phyloP scores from a whole-genome alignment of 2,329 filamentous ascomycete species.

The Rutstroemia sydowiana region DNA sequence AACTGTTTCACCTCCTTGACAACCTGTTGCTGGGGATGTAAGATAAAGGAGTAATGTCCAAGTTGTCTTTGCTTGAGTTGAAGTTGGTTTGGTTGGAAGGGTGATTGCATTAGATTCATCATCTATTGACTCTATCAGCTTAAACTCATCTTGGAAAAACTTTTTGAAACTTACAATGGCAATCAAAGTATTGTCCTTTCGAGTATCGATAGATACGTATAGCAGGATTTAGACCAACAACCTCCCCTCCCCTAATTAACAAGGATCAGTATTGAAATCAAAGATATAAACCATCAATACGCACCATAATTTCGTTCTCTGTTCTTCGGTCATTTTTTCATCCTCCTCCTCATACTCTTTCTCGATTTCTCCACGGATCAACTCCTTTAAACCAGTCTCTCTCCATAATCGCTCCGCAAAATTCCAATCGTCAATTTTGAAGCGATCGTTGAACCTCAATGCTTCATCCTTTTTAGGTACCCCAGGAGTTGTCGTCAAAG shows the following conservation, averaged over 20 bases:
- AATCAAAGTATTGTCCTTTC: constrained; percentile 83
- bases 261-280: not conserved
- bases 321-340: constrained; percentile 23
- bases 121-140: constrained; percentile 42
- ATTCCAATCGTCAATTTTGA: constrained; percentile 65
- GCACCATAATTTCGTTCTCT: constrained; percentile 27
- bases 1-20: constrained; percentile 80
- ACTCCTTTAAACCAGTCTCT: constrained; percentile 63
- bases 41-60: constrained; percentile 90
- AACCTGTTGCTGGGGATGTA: constrained; percentile 66
- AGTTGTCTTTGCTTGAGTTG: constrained; percentile 62
- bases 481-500: constrained; percentile 56
- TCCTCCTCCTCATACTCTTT: constrained; percentile 15
- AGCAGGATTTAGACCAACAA: constrained; percentile 79
- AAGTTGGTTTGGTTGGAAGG: constrained; percentile 39
- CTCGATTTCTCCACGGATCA: constrained; percentile 22
- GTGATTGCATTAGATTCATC: constrained; percentile 76
- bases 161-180: constrained; percentile 65
- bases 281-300: not conserved
- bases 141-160: not conserved
- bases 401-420: constrained; percentile 75
- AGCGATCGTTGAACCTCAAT: constrained; percentile 80
- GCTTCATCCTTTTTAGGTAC: constrained; percentile 62
- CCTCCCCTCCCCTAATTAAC: constrained; percentile 72
- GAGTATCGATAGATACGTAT: constrained; percentile 85